Conservation (phyloP, 768 basidiomycete genomes). For the Leccinum subgranulosum region DNA sequence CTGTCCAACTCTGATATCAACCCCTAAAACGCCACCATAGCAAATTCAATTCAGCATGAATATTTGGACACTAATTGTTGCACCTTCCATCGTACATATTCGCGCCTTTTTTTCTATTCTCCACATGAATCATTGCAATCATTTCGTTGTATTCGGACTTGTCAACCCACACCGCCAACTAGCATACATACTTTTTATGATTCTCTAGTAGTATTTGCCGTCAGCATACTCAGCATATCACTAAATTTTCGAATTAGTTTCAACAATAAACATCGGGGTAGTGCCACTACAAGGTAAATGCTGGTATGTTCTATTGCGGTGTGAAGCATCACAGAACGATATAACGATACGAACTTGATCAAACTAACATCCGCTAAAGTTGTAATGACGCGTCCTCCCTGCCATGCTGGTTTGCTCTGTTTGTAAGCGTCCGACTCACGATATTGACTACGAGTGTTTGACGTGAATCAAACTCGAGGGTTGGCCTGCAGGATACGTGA, state of each 20-base stretch:
- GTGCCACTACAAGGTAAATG: neutral
- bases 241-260: constrained; percentile 6
- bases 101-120: neutral
- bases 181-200: constrained; percentile 18
- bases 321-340: neutral
- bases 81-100: constrained; percentile 22
- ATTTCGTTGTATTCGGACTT: constrained; percentile 13
- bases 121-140: constrained; percentile 4
- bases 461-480: neutral
- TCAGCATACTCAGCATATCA: constrained; percentile 14
- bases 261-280: constrained; percentile 13
- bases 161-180: constrained; percentile 5
- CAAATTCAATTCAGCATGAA: constrained; percentile 3
- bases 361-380: neutral
- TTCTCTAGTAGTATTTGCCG: constrained; percentile 12
- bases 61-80: neutral
- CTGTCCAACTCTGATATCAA: constrained; percentile 12
- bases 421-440: constrained; percentile 66
- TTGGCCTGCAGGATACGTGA: neutral
- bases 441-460: constrained; percentile 59
- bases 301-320: constrained; percentile 2
- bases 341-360: neutral
- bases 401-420: constrained; percentile 42
- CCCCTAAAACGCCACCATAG: constrained; percentile 6
- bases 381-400: constrained; percentile 19